These are phyloP conservation scores for Auricularia sp. DNA, from an alignment of 768 basidiomycete species.

Conservation along the genomic window DNA sequence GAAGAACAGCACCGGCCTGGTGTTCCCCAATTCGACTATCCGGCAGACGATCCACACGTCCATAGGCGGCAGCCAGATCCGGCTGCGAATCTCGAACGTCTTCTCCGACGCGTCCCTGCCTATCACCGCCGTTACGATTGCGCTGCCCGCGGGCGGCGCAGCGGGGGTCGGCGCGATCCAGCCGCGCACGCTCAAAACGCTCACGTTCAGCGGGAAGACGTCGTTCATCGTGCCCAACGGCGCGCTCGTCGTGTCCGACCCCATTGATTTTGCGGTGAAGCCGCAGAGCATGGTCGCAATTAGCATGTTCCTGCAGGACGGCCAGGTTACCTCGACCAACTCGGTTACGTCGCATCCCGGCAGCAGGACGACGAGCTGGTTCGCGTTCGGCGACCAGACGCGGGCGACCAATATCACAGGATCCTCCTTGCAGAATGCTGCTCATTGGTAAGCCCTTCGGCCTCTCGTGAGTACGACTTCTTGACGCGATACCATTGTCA, in stretches of 20 bases:
- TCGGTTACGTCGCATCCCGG: slow-evolving; percentile 39
- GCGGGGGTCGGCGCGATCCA: slow-evolving; percentile 30
- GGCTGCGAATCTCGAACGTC: slow-evolving; percentile 38
- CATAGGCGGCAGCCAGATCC: slow-evolving; percentile 28
- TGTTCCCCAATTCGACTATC: slow-evolving; percentile 37
- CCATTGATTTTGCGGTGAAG: slow-evolving; percentile 29
- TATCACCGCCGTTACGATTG: slow-evolving; percentile 36
- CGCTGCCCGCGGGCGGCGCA: slow-evolving; percentile 26
- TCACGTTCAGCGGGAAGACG: slow-evolving; percentile 37
- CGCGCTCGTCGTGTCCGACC: slow-evolving; percentile 36
- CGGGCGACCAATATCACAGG: slow-evolving; percentile 18
- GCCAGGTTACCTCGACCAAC: slow-evolving; percentile 26
- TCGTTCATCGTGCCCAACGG: slow-evolving; percentile 33
- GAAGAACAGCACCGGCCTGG: slow-evolving; percentile 18
- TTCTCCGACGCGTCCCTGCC: slow-evolving; percentile 34
- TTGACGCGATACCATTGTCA: background rate
- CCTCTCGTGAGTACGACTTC: no score
- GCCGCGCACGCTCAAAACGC: slow-evolving; percentile 21
- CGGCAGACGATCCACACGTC: slow-evolving; percentile 40
- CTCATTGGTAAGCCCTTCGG: slow-evolving; percentile 21
- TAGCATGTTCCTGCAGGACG: slow-evolving; percentile 30
- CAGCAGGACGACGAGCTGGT: slow-evolving; percentile 34
- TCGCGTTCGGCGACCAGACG: background rate
- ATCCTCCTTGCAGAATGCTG: slow-evolving; percentile 20
- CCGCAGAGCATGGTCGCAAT: slow-evolving; percentile 31